phyloP scores from a whole-genome alignment of 2,329 filamentous ascomycete species.

The Penicillium sp. region DNA sequence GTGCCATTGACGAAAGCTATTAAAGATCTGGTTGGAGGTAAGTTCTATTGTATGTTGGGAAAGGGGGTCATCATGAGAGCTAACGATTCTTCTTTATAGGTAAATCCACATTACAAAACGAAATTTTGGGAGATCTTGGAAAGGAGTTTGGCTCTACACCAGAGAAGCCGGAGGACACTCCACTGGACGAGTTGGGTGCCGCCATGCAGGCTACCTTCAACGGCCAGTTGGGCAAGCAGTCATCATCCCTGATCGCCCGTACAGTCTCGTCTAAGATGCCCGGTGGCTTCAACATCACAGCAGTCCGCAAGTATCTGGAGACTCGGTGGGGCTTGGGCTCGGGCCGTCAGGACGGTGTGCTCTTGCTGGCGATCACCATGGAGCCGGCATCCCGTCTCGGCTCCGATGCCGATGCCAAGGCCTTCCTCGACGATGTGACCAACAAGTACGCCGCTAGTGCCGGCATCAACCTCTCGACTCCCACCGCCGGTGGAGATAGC shows the following conservation, averaged over 20 bases:
- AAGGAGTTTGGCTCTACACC: constrained; percentile 98
- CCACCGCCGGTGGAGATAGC: constrained; percentile 68
- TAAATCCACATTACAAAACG: constrained; percentile 98
- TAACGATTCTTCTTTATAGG: constrained; percentile 52
- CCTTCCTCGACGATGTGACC: constrained; percentile 81
- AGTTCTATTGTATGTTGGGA: constrained; percentile 40
- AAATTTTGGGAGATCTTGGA: constrained; percentile 94
- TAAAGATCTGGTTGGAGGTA: constrained; percentile 96
- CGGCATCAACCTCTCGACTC: constrained; percentile 79
- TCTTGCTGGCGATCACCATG: constrained; percentile 87
- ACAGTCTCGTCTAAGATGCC: constrained; percentile 99
- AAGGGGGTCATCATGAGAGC: background rate
- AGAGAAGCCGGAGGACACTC: constrained; percentile 97
- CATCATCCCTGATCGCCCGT: constrained; percentile 86
- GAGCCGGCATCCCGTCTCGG: constrained; percentile 86
- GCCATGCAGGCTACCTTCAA: constrained; percentile 99
- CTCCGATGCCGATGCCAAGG: constrained; percentile 87
- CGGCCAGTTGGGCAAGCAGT: constrained; percentile 96
- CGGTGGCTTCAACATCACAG: constrained; percentile 97
- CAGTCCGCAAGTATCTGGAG: constrained; percentile 92
- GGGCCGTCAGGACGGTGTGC: constrained; percentile 86
- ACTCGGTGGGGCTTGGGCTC: constrained; percentile 84
- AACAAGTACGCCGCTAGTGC: constrained; percentile 86
- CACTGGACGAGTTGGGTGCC: constrained; percentile 90
- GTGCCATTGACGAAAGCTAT: constrained; percentile 94